A percentile compares a stretch with the other conserved stretches of the same genome.
These are phyloP conservation scores for Populus hybrid DNA, from an alignment of 441 rosid genomes.

Conservation along the genomic window DNA sequence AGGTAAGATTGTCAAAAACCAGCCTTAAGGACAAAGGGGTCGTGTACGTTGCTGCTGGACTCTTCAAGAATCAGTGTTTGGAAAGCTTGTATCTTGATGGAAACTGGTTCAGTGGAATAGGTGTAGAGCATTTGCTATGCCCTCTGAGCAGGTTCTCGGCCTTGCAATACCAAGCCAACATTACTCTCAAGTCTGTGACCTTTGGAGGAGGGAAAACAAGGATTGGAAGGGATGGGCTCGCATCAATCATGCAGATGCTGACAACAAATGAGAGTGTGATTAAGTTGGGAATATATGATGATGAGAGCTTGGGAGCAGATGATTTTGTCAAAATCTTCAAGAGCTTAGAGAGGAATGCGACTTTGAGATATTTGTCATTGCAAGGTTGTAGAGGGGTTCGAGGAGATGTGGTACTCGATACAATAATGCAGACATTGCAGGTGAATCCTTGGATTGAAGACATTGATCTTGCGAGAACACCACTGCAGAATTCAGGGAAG, in stretches of 20 bases:
- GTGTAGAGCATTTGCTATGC: constrained; percentile 75
- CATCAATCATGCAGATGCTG: constrained; percentile 71
- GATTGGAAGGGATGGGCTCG: constrained; percentile 74
- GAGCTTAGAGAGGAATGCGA: constrained; percentile 72
- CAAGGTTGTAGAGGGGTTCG: constrained; percentile 86
- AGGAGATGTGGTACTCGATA: constrained; percentile 61
- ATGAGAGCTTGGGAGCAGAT: constrained; percentile 66
- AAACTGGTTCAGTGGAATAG: constrained; percentile 70
- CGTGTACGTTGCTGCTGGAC: constrained; percentile 85
- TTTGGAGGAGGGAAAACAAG: constrained; percentile 71
- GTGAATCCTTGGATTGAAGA: constrained; percentile 88
- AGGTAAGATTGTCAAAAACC: constrained; percentile 70
- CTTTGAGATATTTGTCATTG: constrained; percentile 64
- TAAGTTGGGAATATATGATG: constrained; percentile 70
- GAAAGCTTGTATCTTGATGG: constrained; percentile 75
- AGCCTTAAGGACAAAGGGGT: constrained; percentile 83
- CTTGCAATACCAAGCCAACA: constrained; percentile 84
- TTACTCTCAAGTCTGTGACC: constrained; percentile 56
- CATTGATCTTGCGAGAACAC: constrained; percentile 79
- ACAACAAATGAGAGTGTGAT: constrained; percentile 69
- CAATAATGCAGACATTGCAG: constrained; percentile 73
- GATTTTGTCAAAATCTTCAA: constrained; percentile 66
- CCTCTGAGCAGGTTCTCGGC: constrained; percentile 89
- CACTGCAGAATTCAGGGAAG: constrained; percentile 62
- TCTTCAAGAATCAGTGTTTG: constrained; percentile 74